phyloP scores from a whole-genome alignment of 768 basidiomycete genomes.

The Rhizopogon roseolus region DNA sequence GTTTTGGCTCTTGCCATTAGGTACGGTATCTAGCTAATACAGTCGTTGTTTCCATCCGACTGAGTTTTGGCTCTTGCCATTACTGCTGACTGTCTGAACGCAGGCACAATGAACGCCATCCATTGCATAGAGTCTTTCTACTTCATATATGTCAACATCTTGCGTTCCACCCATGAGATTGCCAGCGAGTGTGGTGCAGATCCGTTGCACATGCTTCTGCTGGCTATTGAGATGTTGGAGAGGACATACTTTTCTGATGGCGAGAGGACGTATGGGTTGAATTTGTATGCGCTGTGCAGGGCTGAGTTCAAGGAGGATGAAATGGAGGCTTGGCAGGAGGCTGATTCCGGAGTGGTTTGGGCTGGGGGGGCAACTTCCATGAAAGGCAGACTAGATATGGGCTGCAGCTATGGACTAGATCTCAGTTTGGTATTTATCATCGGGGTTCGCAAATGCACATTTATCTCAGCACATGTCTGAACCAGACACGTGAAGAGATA shows the following conservation, averaged over 20 bases:
- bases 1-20: no score
- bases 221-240: constrained; percentile 67
- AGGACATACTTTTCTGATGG: constrained; percentile 70
- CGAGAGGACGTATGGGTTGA: constrained; percentile 43
- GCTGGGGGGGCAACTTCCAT: constrained; percentile 19
- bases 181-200: constrained; percentile 71
- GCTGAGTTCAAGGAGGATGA: constrained; percentile 39
- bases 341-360: constrained; percentile 64
- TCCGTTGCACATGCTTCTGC: constrained; percentile 62
- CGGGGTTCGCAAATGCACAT: background rate
- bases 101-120: constrained; percentile 21
- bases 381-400: constrained; percentile 35
- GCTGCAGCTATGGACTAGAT: constrained; percentile 18
- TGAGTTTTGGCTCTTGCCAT: no score
- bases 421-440: background rate
- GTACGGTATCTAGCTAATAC: no score
- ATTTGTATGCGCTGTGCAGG: constrained; percentile 49
- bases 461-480: background rate
- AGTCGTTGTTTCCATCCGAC: no score
- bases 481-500: no score
- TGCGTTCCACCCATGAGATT: constrained; percentile 68
- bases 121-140: constrained; percentile 67
- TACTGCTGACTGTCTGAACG: constrained; percentile 45
- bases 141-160: constrained; percentile 68
- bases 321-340: constrained; percentile 44